These are phyloP conservation scores for Boletellus ananas DNA, from an alignment of 768 basidiomycete genomes.

Conservation along the genomic window DNA sequence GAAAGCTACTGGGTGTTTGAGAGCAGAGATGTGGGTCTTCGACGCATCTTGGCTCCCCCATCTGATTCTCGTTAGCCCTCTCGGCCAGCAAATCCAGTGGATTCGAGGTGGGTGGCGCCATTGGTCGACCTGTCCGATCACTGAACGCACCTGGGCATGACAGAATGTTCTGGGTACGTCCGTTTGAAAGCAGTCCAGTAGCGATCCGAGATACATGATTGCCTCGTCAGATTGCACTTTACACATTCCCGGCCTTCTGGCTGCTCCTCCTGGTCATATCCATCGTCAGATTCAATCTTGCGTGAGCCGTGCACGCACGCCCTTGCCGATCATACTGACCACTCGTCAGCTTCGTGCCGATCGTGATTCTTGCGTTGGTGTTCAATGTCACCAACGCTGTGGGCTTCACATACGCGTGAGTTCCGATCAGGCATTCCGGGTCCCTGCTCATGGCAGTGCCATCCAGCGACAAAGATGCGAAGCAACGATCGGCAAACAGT, in stretches of 20 bases:
- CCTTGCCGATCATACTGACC: slow-evolving; percentile 9
- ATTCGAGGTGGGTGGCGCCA: slow-evolving; percentile 63
- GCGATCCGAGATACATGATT: slow-evolving; percentile 14
- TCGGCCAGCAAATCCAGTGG: slow-evolving; percentile 81
- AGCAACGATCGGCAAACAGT: slow-evolving; percentile 82
- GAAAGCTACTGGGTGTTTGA: slow-evolving; percentile 98
- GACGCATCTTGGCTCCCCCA: not conserved
- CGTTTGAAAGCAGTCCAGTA: slow-evolving; percentile 6
- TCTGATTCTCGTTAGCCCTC: slow-evolving; percentile 57
- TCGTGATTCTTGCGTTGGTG: slow-evolving; percentile 88
- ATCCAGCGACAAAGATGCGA: slow-evolving; percentile 84
- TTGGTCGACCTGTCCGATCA: slow-evolving; percentile 1
- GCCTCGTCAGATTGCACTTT: slow-evolving; percentile 69
- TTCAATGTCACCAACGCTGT: slow-evolving; percentile 96
- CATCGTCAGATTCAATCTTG: slow-evolving; percentile 80
- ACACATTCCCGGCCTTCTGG: slow-evolving; percentile 89
- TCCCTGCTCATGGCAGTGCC: slow-evolving; percentile 8
- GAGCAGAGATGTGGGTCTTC: slow-evolving; percentile 76
- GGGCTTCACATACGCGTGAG: slow-evolving; percentile 93
- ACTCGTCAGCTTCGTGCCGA: slow-evolving; percentile 78
- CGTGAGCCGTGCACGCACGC: slow-evolving; percentile 47
- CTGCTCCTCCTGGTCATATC: slow-evolving; percentile 82
- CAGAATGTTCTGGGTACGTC: slow-evolving; percentile 90
- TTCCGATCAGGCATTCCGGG: slow-evolving; percentile 13
- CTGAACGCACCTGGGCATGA: slow-evolving; percentile 4